These are phyloP conservation scores for Saksenaea oblongispora DNA, from an alignment of 371 early-diverging fungal species.

Conservation along the genomic window DNA sequence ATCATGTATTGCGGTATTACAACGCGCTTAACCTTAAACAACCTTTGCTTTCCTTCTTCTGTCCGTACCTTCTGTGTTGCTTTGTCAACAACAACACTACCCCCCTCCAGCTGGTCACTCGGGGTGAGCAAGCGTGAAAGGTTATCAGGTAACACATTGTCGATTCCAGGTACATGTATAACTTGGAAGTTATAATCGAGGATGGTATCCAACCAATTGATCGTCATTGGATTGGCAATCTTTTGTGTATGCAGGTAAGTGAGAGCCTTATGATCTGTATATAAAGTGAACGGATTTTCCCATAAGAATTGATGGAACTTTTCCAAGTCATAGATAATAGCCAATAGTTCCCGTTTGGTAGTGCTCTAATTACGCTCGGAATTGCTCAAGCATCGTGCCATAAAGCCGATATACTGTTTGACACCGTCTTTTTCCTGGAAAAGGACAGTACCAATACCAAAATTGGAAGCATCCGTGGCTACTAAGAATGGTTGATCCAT, in stretches of 20 bases:
- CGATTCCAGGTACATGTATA: slow-evolving; percentile 20
- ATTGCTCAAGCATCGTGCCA: neutral
- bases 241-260: slow-evolving; percentile 17
- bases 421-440: slow-evolving; percentile 10
- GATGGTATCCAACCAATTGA: too few species aligned
- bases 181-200: slow-evolving; percentile 23
- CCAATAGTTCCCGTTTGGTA: neutral
- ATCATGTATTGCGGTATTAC: too few species aligned
- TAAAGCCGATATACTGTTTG: slow-evolving; percentile 14
- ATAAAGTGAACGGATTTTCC: slow-evolving; percentile 24
- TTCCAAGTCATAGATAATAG: slow-evolving; percentile 5
- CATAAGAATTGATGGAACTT: slow-evolving; percentile 34
- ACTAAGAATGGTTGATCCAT: slow-evolving; percentile 23
- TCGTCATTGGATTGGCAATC: too few species aligned
- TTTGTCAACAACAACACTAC: too few species aligned
- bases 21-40: too few species aligned
- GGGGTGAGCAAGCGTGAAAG: slow-evolving; percentile 18
- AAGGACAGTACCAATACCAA: slow-evolving; percentile 32
- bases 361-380: too few species aligned
- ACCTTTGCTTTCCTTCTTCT: too few species aligned
- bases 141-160: slow-evolving; percentile 20
- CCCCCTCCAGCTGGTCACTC: slow-evolving; percentile 20
- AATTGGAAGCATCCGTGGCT: slow-evolving; percentile 37
- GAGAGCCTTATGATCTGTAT: slow-evolving; percentile 13
- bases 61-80: too few species aligned